A percentile compares a stretch with the other conserved stretches of the same genome.
These are phyloP conservation scores for Pittosporum tobira DNA, from an alignment of 129 eudicot species.

Conservation along the genomic window DNA sequence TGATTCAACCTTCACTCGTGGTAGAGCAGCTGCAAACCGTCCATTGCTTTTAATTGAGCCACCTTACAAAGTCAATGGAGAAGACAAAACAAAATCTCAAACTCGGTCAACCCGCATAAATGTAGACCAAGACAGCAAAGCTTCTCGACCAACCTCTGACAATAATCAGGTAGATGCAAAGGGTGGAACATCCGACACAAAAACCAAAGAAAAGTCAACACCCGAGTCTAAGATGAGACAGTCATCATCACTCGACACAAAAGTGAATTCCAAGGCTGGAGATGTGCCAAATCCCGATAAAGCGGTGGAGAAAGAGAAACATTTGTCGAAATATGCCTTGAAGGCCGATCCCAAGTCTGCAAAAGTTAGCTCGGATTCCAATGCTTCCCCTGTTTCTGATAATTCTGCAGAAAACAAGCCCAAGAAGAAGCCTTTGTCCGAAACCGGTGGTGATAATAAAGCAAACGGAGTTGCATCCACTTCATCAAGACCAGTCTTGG, in stretches of 20 bases:
- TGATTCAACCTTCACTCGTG: conserved; percentile 55
- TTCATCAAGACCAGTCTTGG: conserved; percentile 37
- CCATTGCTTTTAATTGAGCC: conserved; percentile 70
- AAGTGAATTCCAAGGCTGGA: conserved; percentile 18
- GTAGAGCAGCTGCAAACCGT: conserved; percentile 46
- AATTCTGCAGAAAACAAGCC: conserved; percentile 7
- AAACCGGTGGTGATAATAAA: conserved; percentile 15
- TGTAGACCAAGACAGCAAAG: conserved; percentile 30
- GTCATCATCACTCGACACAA: conserved; percentile 21
- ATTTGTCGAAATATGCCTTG: conserved; percentile 7
- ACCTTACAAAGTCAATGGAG: conserved; percentile 66
- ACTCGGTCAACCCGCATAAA: conserved; percentile 19
- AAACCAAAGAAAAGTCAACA: conserved; percentile 31
- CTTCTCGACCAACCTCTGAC: conserved; percentile 24
- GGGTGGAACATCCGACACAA: conserved; percentile 32
- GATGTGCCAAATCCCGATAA: conserved; percentile 26
- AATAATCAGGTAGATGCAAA: conserved; percentile 32
- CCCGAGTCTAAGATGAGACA: conserved; percentile 29
- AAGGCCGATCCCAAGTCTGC: conserved; percentile 13
- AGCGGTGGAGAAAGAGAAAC: conserved; percentile 5
- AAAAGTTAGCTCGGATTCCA: conserved; percentile 11
- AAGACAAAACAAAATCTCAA: conserved; percentile 66
- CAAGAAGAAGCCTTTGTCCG: conserved; percentile 13
- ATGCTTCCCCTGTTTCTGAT: conserved; percentile 1
- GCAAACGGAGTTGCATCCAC: conserved; percentile 27